phyloP scores from a whole-genome alignment of 345 rosid species.

The Xanthoceras sorbifolium region DNA sequence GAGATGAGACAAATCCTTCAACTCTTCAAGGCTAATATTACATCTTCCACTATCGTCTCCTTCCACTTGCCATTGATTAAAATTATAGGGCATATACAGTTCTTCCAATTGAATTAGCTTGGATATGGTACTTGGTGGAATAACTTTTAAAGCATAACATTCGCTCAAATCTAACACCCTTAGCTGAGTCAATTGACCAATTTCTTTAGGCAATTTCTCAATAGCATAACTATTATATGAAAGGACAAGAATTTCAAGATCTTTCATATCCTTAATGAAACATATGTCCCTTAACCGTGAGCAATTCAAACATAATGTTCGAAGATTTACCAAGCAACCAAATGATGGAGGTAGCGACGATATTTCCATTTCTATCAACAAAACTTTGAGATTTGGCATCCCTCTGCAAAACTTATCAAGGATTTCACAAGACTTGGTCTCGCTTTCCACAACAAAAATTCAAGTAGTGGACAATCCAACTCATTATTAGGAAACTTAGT shows the following conservation, averaged over 20 bases:
- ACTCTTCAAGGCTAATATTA: slow-evolving; percentile 7
- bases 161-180: slow-evolving; percentile 10
- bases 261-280: slow-evolving; percentile 10
- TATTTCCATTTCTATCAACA: neutral
- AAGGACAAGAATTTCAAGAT: slow-evolving; percentile 23
- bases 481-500: too few relatives aligned
- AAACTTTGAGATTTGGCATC: too few relatives aligned
- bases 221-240: too few relatives aligned
- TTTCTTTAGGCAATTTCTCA: slow-evolving; percentile 20
- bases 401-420: too few relatives aligned
- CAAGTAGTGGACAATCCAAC: too few relatives aligned
- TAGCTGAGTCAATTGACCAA: slow-evolving; percentile 20
- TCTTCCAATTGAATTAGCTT: slow-evolving; percentile 28
- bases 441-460: too few relatives aligned
- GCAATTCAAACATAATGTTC: too few relatives aligned
- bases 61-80: slow-evolving; percentile 14
- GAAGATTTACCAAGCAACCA: too few relatives aligned
- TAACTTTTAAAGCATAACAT: too few relatives aligned
- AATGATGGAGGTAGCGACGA: slow-evolving; percentile 14
- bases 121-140: slow-evolving; percentile 8
- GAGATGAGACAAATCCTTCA: slow-evolving; percentile 19
- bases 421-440: too few relatives aligned
- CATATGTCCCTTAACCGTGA: too few relatives aligned
- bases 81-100: slow-evolving; percentile 19
- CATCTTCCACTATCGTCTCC: neutral